Evolutionary conservation across 768 basidiomycete species (phyloP), one percentile per base, ranked within the genome.

Genomic region (Trametes gibbosa): DNA sequence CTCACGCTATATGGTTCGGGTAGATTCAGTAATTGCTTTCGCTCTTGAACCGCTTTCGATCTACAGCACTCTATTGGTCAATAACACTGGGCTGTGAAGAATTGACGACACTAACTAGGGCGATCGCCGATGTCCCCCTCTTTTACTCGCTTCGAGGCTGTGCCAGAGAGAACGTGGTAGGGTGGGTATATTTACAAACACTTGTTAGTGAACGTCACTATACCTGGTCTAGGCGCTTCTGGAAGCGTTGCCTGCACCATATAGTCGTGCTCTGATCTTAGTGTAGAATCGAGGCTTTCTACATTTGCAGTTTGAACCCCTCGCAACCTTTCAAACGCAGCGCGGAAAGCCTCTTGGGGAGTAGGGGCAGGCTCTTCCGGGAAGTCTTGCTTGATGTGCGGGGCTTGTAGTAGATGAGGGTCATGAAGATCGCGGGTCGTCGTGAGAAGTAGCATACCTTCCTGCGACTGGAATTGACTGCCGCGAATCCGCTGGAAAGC

Each of bases 321-420:
- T 16, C 53, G 46, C 4, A 35, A 5, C 9, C 25, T 39, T 12
- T 42, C 27, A 27, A 58, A 51, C 8, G 56, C 50, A 19, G 43
- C 42, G 16, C 16, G 27, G 41, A 54, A 49, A 13, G 12, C 27
- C 4, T 42, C 35, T 6, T 50, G 46, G 1, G 50, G 52, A 19
- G 56, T 16, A 16, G 49, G 32, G 3, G 10, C 13, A 17, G 45
- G 19, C 3, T 64, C 56, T 29, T 63, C 43, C 5, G 50, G 34
- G 13, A 19, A 6, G 17, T 64, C 63, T n/a, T 42, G 56, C 42
- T 64, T 61, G n/a, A 61, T 37, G 8, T 19, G 47, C 12, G 19
- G 23, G n/a, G 1, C 55, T 54, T 39, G 37, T 10, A 32, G 5
- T 5, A 32, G 29, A 10, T 32, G 29, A 32, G 29, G 10, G 29